Base-by-base conservation (phyloP, 2,329 filamentous ascomycete genomes). In the Talaromyces atroroseus region DNA sequence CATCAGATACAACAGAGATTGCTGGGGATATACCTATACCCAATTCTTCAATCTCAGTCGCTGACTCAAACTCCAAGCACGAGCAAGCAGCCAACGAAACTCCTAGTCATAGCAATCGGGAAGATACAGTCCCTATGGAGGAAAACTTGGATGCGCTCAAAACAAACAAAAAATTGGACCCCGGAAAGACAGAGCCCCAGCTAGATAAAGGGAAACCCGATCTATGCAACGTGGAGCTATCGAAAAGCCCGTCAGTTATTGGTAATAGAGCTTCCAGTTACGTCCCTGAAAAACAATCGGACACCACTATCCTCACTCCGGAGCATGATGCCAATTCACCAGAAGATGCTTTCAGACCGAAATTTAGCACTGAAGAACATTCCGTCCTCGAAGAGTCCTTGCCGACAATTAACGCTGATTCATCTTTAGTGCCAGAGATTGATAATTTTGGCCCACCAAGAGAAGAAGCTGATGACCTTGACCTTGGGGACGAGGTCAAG, bases 11-110 rank as follows among this genome's bases (percentile, higher is more conserved):
- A 44, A 23, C 40, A 10, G 8, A 44, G 3, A 44, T 14, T 21
- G 2, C 40, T 20, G n/a, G 10, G 23, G 40, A 44, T 23, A 23
- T 23, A 10, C 4, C 40, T 23, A 5, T 18, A 2, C 8, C 11
- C 2, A 6, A 21, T 44, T 21, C 20, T 23, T n/a, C 10, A 21
- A 23, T 44, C 40, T 44, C 40, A 20, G 18, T 21, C 10, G 14
- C 40, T 23, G 40, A 21, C 1, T 23, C 10, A 12, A 11, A 44
- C 18, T 4, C 40, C 18, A 20, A 18, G 18, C 18, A 44, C 3
- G 40, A 14, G 3, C n/a, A 44, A 23, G 8, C 18, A 21, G 5
- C 10, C 40, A 12, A 44, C 20, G 65, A 68, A 52, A 8, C 14
- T 6, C 32, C 40, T 16, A n/a, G 6, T n/a, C 36, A 51, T 16